phyloP scores from a whole-genome alignment of 78 protist genomes.

The Dictyostelium brefeldianum region DNA sequence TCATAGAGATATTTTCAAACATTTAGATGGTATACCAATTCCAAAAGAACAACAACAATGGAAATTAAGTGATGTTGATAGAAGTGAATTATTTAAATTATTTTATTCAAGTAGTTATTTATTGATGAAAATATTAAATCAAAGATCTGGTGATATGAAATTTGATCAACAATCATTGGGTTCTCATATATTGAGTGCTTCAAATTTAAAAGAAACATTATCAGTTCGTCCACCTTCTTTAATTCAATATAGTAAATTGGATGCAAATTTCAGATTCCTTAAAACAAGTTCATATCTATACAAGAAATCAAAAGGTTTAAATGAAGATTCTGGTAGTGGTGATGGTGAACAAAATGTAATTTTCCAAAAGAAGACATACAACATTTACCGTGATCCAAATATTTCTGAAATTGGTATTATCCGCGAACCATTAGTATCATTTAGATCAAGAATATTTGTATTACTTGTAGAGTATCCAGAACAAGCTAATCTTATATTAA shows the following conservation, averaged over 20 bases:
- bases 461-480: conserved; percentile 75
- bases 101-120: conserved; percentile 33
- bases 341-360: background rate
- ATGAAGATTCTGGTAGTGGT: background rate
- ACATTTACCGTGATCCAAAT: conserved; percentile 67
- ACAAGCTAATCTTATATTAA: conserved; percentile 31
- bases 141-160: conserved; percentile 24
- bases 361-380: conserved; percentile 2
- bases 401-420: conserved; percentile 51
- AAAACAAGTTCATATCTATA: conserved; percentile 9
- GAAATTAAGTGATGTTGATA: conserved; percentile 23
- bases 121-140: conserved; percentile 40
- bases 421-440: conserved; percentile 45
- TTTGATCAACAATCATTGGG: conserved; percentile 48
- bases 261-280: conserved; percentile 47
- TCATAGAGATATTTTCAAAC: conserved; percentile 40
- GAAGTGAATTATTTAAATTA: conserved; percentile 30
- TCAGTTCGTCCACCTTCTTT: conserved; percentile 22
- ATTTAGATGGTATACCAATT: conserved; percentile 70
- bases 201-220: conserved; percentile 3
- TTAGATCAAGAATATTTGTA: conserved; percentile 25
- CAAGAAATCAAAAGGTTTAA: background rate
- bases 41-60: conserved; percentile 24
- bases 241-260: conserved; percentile 50
- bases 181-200: conserved; percentile 41